Conservation (phyloP, 306 rosid genomes). For the Coriaria nepalensis region DNA sequence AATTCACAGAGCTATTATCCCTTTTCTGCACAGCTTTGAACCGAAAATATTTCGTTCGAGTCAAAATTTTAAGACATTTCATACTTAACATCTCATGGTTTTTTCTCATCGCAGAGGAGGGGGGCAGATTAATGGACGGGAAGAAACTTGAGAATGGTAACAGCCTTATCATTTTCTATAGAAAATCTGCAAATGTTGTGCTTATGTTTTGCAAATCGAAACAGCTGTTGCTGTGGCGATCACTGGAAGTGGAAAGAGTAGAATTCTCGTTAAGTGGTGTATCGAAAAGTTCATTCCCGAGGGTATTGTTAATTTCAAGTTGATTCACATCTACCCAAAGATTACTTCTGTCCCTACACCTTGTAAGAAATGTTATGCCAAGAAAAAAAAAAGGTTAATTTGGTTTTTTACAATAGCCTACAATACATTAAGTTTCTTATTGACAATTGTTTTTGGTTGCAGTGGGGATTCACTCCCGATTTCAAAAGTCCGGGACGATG, state of each 20-base stretch:
- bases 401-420: too few species aligned
- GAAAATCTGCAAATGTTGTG: too few species aligned
- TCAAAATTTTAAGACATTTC: too few species aligned
- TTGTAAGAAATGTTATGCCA: slow-evolving; percentile 28
- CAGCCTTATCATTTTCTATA: background rate
- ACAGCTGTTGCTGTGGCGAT: slow-evolving; percentile 62
- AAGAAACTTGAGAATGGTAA: slow-evolving; percentile 18
- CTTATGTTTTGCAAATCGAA: slow-evolving; percentile 14
- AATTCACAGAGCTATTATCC: too few species aligned
- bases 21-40: too few species aligned
- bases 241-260: slow-evolving; percentile 66
- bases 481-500: slow-evolving; percentile 51
- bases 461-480: slow-evolving; percentile 72
- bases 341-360: slow-evolving; percentile 65
- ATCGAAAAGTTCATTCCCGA: slow-evolving; percentile 71
- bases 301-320: slow-evolving; percentile 47
- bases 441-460: slow-evolving; percentile 6
- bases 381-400: too few species aligned
- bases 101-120: slow-evolving; percentile 2
- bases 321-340: slow-evolving; percentile 56
- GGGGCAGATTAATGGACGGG: slow-evolving; percentile 28
- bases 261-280: slow-evolving; percentile 63
- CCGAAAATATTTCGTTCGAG: too few species aligned
- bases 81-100: too few species aligned
- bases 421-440: too few species aligned